Conservation (phyloP, 225 moss, liverwort and hornwort species). For the Asterella californica region DNA sequence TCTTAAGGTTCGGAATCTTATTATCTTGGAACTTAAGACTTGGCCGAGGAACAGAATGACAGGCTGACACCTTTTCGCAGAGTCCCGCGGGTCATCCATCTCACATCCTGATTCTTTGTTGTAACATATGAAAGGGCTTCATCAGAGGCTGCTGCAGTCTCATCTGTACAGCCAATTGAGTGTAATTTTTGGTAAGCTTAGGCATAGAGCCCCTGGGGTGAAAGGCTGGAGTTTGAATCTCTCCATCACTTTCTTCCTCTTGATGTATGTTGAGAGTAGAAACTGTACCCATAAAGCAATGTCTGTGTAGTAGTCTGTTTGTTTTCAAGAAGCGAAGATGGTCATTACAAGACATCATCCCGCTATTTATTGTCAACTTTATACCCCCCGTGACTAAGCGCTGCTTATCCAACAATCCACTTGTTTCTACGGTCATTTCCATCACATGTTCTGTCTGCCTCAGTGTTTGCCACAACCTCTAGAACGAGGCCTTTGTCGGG, state of each 20-base stretch:
- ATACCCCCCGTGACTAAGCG: no score
- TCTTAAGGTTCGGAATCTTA: not conserved
- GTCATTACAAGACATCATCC: not conserved
- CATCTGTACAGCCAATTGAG: slow-evolving; percentile 20
- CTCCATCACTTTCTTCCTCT: not conserved
- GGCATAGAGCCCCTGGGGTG: not conserved
- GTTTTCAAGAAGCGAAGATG: not conserved
- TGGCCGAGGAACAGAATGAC: not conserved
- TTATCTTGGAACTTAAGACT: not conserved
- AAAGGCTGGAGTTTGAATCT: not conserved
- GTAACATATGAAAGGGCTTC: slow-evolving; percentile 19
- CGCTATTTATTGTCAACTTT: not conserved
- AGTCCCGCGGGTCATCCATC: not conserved
- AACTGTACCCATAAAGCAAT: slow-evolving; percentile 5
- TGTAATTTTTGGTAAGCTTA: slow-evolving; percentile 16
- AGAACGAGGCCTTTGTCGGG: no score
- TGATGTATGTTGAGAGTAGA: slow-evolving; percentile 11
- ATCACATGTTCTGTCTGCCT: no score
- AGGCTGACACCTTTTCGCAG: not conserved
- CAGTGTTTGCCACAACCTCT: no score
- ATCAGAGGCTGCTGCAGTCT: slow-evolving; percentile 12
- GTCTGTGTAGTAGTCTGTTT: not conserved
- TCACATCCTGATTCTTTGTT: slow-evolving; percentile 14
- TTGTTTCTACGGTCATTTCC: no score
- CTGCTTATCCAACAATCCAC: no score